Base-by-base conservation (phyloP, 2,329 filamentous ascomycete genomes). In the Cordyceps cicadae region DNA sequence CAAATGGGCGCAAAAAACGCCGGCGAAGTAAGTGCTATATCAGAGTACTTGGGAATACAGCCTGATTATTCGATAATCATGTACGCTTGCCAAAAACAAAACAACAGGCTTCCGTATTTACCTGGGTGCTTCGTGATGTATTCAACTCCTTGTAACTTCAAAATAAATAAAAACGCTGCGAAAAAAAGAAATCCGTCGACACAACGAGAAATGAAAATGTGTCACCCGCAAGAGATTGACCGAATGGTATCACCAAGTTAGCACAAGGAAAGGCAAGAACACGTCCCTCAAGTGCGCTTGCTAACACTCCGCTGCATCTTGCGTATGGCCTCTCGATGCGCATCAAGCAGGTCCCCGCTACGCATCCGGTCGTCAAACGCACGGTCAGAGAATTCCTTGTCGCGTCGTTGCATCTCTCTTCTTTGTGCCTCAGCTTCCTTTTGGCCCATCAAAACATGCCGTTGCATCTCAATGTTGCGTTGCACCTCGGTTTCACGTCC, bases 271-370 rank as follows among this genome's bases (percentile, higher is more conserved):
- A 54, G 15, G 12, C 50, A 32, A 26, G 12, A 45, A 55, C n/a
- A n/a, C 8, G 32, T 15, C 11, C 12, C 43, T 14, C 34, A 37
- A 37, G 39, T n/a, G 21, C 64, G 34, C 68, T 57, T 61, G 54
- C 46, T 76, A 1, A 76, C 76, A 26, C 70, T 66, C 41, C 72
- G 74, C 67, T 96, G 92, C 86, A 97, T 88, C 71, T 81, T 86
- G 64, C 88, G 81, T 82, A 97, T 81, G 1, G 88, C 89, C 64
- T 92, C 87, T 21, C 88, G 81, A 71, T 97, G 92, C 24, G 87
- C 81, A 51, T 89, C 87, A 56, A 89, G 78, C 77, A 96, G 82
- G 64, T 88, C 84, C 0, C 87, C 87, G 17, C 83, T 85, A 59
- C 90, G 81, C 88, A 95, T 94, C 65, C 84, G 81, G 71, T 87